phyloP scores from a whole-genome alignment of 306 rosid genomes.

The Abrus precatorius region DNA sequence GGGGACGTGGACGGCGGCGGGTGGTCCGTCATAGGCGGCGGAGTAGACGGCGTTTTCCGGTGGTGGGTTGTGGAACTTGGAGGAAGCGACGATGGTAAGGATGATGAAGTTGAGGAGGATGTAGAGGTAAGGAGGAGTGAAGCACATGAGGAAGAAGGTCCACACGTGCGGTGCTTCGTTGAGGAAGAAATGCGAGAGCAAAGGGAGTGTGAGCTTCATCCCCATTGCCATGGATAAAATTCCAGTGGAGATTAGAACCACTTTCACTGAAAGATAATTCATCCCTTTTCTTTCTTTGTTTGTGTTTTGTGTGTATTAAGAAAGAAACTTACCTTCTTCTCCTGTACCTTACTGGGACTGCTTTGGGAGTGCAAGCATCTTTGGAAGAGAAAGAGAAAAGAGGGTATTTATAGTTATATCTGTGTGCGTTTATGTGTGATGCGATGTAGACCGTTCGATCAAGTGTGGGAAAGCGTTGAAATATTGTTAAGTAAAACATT shows the following conservation, averaged over 20 bases:
- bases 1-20: conserved; percentile 2
- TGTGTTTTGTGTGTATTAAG: too few relatives aligned
- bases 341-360: background rate
- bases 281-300: background rate
- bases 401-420: conserved; percentile 16
- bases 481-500: background rate
- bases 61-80: conserved; percentile 61
- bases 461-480: background rate
- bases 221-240: conserved; percentile 70
- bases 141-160: conserved; percentile 62
- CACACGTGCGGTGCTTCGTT: conserved; percentile 71
- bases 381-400: background rate
- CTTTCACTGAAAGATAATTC: conserved; percentile 58
- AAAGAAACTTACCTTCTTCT: conserved; percentile 16
- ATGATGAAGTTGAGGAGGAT: conserved; percentile 81
- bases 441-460: conserved; percentile 51
- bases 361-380: background rate
- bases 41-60: conserved; percentile 5
- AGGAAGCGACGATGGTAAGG: conserved; percentile 81
- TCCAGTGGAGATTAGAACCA: conserved; percentile 65
- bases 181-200: conserved; percentile 60
- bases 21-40: conserved; percentile 25
- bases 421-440: background rate
- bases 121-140: conserved; percentile 87
- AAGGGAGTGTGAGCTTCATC: conserved; percentile 72